Base-by-base conservation (phyloP, 305 asterid species). In the Ajuga reptans region DNA sequence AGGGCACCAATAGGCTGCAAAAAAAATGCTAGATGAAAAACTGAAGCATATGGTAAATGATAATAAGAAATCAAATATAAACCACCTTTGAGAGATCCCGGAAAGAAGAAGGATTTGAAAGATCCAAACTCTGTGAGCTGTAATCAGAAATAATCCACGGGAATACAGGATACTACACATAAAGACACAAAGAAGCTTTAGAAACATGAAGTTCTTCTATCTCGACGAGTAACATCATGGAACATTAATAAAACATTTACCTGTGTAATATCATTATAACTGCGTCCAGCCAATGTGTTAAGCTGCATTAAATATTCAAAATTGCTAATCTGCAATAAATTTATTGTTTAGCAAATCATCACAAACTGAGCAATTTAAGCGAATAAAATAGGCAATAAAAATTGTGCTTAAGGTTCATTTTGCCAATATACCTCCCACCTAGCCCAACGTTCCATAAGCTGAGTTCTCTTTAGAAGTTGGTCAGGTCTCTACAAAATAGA, bases 371-470 rank as follows among this genome's bases (percentile, higher is more conserved):
- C 53, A 69, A 68, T 60, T 68, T 62, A 37, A 43, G 69, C 49
- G 29, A 75, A 69, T 67, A 49, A 77, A 42, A 63, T 39, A 50
- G 56, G 58, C 53, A 49, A 57, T 70, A 73, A 55, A 42, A 69
- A 53, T 67, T 53, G 46, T 18, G 55, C 59, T 66, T 14, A 54
- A 71, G 77, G 69, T 57, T 71, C 36, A 68, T 60, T 78, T 72
- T 75, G 74, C 78, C 73, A 71, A 65, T 87, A 70, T 86, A 94
- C 99, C 99, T 94, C 99, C 93, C 97, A 82, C 85, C 96, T 82
- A 74, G 96, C 95, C 99, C 99, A 94, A 50, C 97, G 97, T 67
- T 91, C 99, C 97, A 85, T 94, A 69, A 94, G 99, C 80, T 94
- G 99, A 80, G 96, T 89, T 83, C 99, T 87, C 80, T 89, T 86